Evolutionary conservation across 441 rosid species (phyloP).

Genomic region (Eruca vesicaria): DNA sequence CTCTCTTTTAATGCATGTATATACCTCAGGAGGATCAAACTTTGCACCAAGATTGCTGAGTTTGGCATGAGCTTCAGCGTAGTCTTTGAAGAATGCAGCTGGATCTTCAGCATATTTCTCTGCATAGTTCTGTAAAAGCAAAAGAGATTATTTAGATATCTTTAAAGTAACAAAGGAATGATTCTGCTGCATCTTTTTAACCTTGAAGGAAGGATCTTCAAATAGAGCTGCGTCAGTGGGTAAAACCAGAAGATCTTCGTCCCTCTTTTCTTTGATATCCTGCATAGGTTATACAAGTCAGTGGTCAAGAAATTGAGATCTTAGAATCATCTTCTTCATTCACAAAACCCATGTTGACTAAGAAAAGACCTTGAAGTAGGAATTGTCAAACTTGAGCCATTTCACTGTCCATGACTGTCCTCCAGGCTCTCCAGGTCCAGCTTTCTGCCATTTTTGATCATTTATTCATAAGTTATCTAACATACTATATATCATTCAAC

Average conservation of each 20-base stretch:
- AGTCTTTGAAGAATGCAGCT: constrained; percentile 82
- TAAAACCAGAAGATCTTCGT: constrained; percentile 79
- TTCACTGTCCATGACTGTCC: constrained; percentile 95
- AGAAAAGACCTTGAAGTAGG: constrained; percentile 79
- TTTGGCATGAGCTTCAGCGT: constrained; percentile 93
- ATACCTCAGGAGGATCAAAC: constrained; percentile 97
- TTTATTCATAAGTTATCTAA: constrained; percentile 6
- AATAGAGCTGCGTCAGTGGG: constrained; percentile 95
- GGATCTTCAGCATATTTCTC: constrained; percentile 89
- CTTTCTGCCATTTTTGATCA: constrained; percentile 56
- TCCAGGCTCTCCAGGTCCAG: constrained; percentile 97
- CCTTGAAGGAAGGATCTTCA: constrained; percentile 93
- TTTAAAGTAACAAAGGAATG: not conserved
- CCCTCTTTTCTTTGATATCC: constrained; percentile 78
- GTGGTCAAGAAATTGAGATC: constrained; percentile 17
- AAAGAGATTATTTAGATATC: not conserved
- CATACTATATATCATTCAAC: not conserved
- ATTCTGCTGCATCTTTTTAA: constrained; percentile 13
- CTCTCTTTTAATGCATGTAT: too few species aligned
- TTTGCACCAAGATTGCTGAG: constrained; percentile 93
- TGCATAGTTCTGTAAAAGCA: constrained; percentile 64
- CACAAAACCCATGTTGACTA: too few species aligned
- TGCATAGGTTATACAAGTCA: constrained; percentile 28
- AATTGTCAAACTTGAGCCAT: constrained; percentile 94
- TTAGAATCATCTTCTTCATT: not conserved